Evolutionary conservation across 169 alveolate genomes (phyloP), one percentile per base, ranked within the genome.

Genomic region (Babesia bigemina): DNA sequence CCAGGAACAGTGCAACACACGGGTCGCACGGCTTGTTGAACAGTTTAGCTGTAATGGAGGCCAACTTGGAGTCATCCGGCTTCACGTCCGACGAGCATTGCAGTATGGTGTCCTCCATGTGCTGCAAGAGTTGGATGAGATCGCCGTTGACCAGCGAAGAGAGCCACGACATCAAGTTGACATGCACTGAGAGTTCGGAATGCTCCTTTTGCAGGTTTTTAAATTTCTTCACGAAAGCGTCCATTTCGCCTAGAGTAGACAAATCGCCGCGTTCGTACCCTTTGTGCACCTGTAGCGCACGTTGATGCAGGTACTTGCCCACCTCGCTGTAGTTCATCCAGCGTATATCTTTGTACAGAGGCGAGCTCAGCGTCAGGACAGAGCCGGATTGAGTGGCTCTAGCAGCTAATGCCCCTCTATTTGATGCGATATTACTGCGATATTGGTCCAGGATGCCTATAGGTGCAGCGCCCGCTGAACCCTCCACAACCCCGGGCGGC

Each of bases 121-220:
- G 75, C 49, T 93, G 90, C 39, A 91, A 77, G 29, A 70, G 79
- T 71, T 84, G 92, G 60, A 61, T 87, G 44, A 70, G 52, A 42
- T 90, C 91, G 53, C 89, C 86, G 70, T 91, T 90, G 10, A 93
- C 81, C 44, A 71, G 72, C 26, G 87, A 88, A 66, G 86, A 81
- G 39, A 93, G 66, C 75, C 84, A 91, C 42, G 95, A 92, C 62
- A 95, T 95, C 16, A 94, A 79, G 57, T 94, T 93, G 28, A 93
- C 94, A 79, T 94, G 97, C 0, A 88, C 86, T 8, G 95, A 85
- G 26, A 94, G 92, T n/a, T 94, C 91, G 22, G 91, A 85, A 69
- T 94, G 96, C 60, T 94, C 97, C 79, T 79, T 86, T 71, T 94
- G 97, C 62, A 91, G 86, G 33, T 62, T 85, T 69, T 93, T 93